phyloP scores from a whole-genome alignment of 805 yeast genomes.

The Saccharomycopsis vini region DNA sequence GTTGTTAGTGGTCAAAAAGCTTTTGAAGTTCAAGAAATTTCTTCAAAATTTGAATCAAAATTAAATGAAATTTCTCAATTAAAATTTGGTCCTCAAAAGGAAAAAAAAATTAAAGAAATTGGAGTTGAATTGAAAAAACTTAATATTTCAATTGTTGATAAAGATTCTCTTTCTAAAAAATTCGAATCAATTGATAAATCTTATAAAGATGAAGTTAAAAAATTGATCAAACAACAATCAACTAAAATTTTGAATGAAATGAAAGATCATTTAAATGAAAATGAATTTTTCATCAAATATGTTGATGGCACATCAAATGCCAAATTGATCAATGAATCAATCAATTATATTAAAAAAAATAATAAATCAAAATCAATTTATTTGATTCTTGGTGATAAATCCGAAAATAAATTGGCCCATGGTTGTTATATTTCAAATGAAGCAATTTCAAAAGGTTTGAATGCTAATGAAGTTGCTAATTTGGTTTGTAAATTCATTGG shows the following conservation, averaged over 20 bases:
- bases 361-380: conserved; percentile 68
- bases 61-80: conserved; percentile 52
- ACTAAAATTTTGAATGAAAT: conserved; percentile 76
- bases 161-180: conserved; percentile 63
- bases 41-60: conserved; percentile 56
- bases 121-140: conserved; percentile 81
- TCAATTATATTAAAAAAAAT: conserved; percentile 71
- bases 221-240: conserved; percentile 79
- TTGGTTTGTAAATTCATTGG: conserved; percentile 70
- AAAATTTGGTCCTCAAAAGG: conserved; percentile 71
- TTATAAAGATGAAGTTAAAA: conserved; percentile 80
- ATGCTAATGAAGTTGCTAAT: conserved; percentile 67
- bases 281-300: conserved; percentile 51
- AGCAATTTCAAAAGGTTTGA: conserved; percentile 59
- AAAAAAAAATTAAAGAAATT: conserved; percentile 69
- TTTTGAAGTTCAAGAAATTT: conserved; percentile 78
- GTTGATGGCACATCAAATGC: conserved; percentile 64
- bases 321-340: conserved; percentile 89
- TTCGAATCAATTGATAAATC: conserved; percentile 76
- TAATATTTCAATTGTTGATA: conserved; percentile 71
- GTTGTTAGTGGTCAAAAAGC: conserved; percentile 94
- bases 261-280: conserved; percentile 46
- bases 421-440: conserved; percentile 81
- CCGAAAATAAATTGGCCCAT: conserved; percentile 76
- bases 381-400: conserved; percentile 59